Conservation (phyloP, 768 basidiomycete species). For the Auricularia sp. region DNA sequence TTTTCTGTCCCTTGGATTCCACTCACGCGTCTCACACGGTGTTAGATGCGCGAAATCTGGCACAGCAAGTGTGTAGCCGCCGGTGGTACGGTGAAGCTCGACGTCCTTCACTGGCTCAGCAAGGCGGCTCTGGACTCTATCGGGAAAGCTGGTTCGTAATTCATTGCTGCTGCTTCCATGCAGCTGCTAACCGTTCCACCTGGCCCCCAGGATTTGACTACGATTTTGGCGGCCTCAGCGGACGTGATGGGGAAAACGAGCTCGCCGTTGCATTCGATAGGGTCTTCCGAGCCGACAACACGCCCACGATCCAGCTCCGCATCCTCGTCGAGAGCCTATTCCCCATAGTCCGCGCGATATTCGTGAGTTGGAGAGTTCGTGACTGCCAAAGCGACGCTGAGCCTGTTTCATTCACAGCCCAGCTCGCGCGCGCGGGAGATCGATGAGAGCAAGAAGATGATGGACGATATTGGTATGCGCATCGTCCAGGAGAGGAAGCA, state of each 20-base stretch:
- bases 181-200: background rate
- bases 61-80: conserved; percentile 1
- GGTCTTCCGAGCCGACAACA: conserved; percentile 13
- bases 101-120: conserved; percentile 26
- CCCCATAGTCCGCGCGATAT: background rate
- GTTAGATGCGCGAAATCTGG: conserved; percentile 17
- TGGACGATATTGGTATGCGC: background rate
- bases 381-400: background rate
- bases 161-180: conserved; percentile 21
- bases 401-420: background rate
- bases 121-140: conserved; percentile 18
- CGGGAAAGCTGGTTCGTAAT: conserved; percentile 25
- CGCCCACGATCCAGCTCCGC: background rate
- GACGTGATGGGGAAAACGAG: conserved; percentile 18
- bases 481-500: background rate
- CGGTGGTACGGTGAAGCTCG: conserved; percentile 14
- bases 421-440: background rate
- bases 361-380: background rate
- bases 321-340: background rate
- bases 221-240: conserved; percentile 22
- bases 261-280: conserved; percentile 21
- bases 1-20: background rate
- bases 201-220: conserved; percentile 23
- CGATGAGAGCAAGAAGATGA: background rate
- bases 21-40: conserved; percentile 13